These are phyloP conservation scores for Suillus ampliporus DNA, from an alignment of 768 basidiomycete genomes.

Conservation along the genomic window DNA sequence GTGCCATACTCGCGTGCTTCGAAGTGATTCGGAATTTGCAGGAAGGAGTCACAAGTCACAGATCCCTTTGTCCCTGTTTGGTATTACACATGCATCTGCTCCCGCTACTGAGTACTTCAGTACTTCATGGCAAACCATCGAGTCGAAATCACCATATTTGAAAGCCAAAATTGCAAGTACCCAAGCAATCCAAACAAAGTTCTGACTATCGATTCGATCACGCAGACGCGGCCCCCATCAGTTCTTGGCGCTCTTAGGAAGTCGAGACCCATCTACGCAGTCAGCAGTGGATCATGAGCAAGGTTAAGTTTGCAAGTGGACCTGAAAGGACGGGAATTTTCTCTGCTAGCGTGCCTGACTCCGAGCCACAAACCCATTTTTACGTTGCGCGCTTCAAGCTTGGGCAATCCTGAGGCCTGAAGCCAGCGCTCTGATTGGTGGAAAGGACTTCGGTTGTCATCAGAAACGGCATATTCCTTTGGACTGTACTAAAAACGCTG, in stretches of 20 bases:
- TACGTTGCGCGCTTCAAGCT: conserved; percentile 3
- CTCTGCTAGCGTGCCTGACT: conserved; percentile 20
- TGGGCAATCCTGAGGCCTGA: background rate
- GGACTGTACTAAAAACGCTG: background rate
- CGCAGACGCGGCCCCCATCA: no score
- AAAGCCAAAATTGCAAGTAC: background rate
- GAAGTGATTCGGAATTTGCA: background rate
- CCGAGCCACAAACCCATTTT: conserved; percentile 1
- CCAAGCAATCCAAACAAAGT: conserved; percentile 1
- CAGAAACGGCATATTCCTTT: conserved; percentile 4
- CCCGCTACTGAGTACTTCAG: no score
- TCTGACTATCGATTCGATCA: background rate
- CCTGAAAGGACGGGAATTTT: conserved; percentile 33
- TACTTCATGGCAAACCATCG: no score
- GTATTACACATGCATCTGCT: background rate
- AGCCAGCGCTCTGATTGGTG: background rate
- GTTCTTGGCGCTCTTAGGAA: conserved; percentile 5
- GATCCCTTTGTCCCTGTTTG: conserved; percentile 44
- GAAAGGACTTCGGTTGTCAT: background rate
- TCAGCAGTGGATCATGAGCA: conserved; percentile 21
- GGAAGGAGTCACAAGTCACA: conserved; percentile 8
- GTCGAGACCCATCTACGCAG: background rate
- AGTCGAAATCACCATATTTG: no score
- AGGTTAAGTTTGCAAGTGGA: conserved; percentile 38
- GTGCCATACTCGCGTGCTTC: conserved; percentile 33